phyloP scores from a whole-genome alignment of 2,329 filamentous ascomycete genomes.

The Epichloe amarillans region DNA sequence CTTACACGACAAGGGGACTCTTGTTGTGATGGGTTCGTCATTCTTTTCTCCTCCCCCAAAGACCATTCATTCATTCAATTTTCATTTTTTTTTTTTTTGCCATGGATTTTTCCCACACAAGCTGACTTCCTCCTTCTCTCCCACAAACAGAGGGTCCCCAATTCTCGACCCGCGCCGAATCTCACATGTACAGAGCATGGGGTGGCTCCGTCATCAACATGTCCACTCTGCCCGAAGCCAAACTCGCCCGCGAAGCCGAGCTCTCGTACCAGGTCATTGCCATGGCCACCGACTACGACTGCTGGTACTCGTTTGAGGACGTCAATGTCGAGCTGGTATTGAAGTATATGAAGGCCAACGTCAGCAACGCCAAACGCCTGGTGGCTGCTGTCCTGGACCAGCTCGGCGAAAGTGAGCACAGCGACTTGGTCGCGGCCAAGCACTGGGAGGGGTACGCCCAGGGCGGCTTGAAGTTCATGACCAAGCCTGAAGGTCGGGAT shows the following conservation, averaged over 20 bases:
- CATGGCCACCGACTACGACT: constrained; percentile 99
- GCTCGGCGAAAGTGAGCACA: constrained; percentile 64
- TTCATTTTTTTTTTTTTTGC: no score
- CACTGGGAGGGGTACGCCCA: constrained; percentile 66
- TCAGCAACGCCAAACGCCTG: constrained; percentile 72
- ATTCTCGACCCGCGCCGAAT: constrained; percentile 93
- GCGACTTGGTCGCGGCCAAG: constrained; percentile 62
- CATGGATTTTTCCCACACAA: neutral
- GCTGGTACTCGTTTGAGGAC: constrained; percentile 74
- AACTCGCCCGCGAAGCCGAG: constrained; percentile 91
- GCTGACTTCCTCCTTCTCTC: neutral
- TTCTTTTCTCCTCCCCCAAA: neutral
- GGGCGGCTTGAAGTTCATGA: constrained; percentile 71
- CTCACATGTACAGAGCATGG: constrained; percentile 87
- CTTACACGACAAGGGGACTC: constrained; percentile 69
- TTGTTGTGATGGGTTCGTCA: constrained; percentile 78
- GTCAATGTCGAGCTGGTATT: constrained; percentile 97
- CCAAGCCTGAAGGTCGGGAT: constrained; percentile 60
- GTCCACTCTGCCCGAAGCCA: constrained; percentile 88
- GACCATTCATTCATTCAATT: neutral
- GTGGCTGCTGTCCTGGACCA: constrained; percentile 81
- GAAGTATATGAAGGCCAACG: constrained; percentile 89
- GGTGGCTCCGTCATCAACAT: constrained; percentile 97
- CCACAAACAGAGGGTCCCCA: constrained; percentile 69
- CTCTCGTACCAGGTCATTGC: constrained; percentile 97